Evolutionary conservation across 306 rosid genomes (phyloP).

Genomic region (Gastrolobium villosum): DNA sequence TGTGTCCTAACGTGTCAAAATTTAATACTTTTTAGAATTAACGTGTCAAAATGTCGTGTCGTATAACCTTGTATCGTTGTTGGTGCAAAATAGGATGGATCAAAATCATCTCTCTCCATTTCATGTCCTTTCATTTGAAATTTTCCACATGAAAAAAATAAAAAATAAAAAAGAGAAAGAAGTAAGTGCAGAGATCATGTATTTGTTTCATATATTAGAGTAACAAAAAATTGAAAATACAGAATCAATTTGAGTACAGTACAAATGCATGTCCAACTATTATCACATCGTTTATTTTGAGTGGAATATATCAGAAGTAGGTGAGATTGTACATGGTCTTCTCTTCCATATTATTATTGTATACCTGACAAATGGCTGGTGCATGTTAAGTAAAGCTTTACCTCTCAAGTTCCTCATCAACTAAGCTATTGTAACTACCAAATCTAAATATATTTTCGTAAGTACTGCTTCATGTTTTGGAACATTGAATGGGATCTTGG

Average conservation of each 20-base stretch:
- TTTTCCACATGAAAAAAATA: no score
- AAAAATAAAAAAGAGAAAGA: no score
- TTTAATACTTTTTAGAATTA: no score
- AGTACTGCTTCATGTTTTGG: constrained; percentile 60
- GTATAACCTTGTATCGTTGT: no score
- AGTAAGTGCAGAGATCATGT: no score
- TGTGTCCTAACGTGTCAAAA: no score
- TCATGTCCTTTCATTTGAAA: background rate
- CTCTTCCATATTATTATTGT: constrained; percentile 42
- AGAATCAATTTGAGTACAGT: background rate
- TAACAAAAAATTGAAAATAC: constrained; percentile 13
- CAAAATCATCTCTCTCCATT: no score
- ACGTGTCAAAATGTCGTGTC: no score
- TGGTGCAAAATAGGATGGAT: no score
- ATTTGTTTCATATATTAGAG: background rate
- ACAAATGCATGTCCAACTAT: constrained; percentile 30
- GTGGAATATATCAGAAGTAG: constrained; percentile 36
- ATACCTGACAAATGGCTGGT: constrained; percentile 24
- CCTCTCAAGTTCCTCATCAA: constrained; percentile 30
- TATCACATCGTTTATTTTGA: constrained; percentile 10
- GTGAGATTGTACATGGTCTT: constrained; percentile 46
- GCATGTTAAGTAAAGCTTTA: constrained; percentile 35
- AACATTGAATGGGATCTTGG: constrained; percentile 57
- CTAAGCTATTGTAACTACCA: constrained; percentile 49
- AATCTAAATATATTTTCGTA: constrained; percentile 38